Percentiles rank a stretch among this genome's conserved stretches.
Evolutionary conservation across 768 basidiomycete species (phyloP).

Genomic region (Cyclocybe aegerita): DNA sequence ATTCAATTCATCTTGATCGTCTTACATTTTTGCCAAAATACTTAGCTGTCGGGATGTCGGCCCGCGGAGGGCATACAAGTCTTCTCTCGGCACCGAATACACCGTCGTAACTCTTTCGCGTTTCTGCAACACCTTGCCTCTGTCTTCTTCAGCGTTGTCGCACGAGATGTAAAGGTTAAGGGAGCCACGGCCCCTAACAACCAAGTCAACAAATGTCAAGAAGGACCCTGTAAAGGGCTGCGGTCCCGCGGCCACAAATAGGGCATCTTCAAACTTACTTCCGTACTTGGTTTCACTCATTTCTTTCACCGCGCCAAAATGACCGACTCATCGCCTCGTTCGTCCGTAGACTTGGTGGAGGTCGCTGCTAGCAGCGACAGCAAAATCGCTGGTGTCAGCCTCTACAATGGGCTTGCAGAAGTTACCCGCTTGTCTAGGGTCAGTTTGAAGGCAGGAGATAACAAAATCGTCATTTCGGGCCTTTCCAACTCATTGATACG

Average conservation of each 20-base stretch:
- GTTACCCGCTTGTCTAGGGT: conserved; percentile 31
- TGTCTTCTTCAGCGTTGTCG: no score
- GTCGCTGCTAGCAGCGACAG: conserved; percentile 14
- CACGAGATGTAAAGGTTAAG: no score
- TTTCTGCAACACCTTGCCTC: no score
- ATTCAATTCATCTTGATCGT: no score
- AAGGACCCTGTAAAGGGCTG: not conserved
- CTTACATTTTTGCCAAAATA: no score
- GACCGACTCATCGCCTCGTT: not conserved
- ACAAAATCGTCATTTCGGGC: conserved; percentile 29
- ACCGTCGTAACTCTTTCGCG: no score
- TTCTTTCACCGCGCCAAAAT: not conserved
- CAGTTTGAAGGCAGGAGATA: conserved; percentile 27
- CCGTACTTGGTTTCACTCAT: not conserved
- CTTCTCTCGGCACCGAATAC: no score
- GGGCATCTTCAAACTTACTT: not conserved
- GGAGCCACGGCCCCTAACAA: no score
- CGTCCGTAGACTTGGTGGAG: not conserved
- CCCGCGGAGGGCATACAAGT: no score
- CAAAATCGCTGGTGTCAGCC: conserved; percentile 32
- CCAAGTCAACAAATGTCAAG: not conserved
- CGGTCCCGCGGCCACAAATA: not conserved
- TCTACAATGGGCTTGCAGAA: conserved; percentile 33
- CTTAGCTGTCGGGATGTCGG: no score
- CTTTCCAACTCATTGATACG: conserved; percentile 27